A percentile compares a stretch with the other conserved stretches of the same genome.
phyloP scores from a whole-genome alignment of 2,329 filamentous ascomycete species.

The Verticillium klebahnii region DNA sequence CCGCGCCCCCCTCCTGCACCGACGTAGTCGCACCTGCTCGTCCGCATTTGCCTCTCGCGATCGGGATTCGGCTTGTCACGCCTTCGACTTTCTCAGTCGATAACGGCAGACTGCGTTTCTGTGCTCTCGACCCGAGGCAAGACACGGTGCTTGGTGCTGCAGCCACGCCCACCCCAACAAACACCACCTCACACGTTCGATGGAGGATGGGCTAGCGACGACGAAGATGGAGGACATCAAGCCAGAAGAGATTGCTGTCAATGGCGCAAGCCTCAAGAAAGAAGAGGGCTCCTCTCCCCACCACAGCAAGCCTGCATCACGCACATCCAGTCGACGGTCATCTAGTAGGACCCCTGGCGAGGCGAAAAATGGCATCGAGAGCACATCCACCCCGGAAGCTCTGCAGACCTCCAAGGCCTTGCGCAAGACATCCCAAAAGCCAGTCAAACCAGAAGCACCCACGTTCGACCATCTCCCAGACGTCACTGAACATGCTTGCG shows the following conservation, averaged over 20 bases:
- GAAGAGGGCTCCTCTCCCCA: slow-evolving; percentile 35
- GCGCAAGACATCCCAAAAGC: slow-evolving; percentile 15
- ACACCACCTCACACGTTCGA: slow-evolving; percentile 14
- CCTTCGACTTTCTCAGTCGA: not conserved
- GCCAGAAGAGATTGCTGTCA: slow-evolving; percentile 33
- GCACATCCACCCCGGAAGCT: slow-evolving; percentile 42
- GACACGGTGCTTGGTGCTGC: not conserved
- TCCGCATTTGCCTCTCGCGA: not conserved
- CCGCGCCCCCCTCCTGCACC: too few species aligned
- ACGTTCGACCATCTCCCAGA: slow-evolving; percentile 75
- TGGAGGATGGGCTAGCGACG: slow-evolving; percentile 37
- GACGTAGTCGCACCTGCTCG: not conserved
- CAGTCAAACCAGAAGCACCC: slow-evolving; percentile 54
- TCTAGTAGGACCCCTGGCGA: slow-evolving; percentile 38
- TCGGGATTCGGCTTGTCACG: not conserved
- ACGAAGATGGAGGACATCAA: slow-evolving; percentile 39
- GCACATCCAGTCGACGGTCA: slow-evolving; percentile 22
- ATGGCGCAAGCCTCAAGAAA: slow-evolving; percentile 33
- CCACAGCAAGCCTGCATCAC: slow-evolving; percentile 31
- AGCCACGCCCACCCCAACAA: slow-evolving; percentile 7
- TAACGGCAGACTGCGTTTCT: not conserved
- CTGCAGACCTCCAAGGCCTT: slow-evolving; percentile 56
- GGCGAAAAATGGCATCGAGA: slow-evolving; percentile 41
- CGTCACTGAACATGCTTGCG: slow-evolving; percentile 69
- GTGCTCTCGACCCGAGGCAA: not conserved